Percentiles rank a stretch among this genome's conserved stretches.
Conservation (phyloP, 2,329 filamentous ascomycete species). For the Thielaviopsis populi region DNA sequence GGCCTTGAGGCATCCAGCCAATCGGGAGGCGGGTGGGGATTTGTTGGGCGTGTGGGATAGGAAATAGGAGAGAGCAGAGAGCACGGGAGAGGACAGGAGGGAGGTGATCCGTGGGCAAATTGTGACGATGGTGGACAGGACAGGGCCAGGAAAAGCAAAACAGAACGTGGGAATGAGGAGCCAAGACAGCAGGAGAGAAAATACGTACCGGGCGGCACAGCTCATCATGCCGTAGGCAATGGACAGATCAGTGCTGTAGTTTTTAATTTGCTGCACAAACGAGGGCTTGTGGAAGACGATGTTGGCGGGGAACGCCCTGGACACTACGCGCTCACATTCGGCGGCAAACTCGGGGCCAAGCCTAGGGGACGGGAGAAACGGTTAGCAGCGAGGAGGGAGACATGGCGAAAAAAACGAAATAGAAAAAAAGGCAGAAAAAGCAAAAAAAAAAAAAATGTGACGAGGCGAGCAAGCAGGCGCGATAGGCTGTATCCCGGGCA, state of each 20-base stretch:
- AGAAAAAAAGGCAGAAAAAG: neutral
- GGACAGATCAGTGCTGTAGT: conserved; percentile 37
- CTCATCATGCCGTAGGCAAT: conserved; percentile 44
- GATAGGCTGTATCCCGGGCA: neutral
- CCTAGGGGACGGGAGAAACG: conserved; percentile 21
- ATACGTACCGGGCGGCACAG: conserved; percentile 40
- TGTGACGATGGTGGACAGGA: neutral
- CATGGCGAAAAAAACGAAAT: neutral
- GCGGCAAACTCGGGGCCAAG: conserved; percentile 42
- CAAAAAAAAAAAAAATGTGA: neutral
- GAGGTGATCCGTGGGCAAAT: too few relatives aligned
- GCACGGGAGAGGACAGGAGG: too few relatives aligned
- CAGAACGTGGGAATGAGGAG: conserved; percentile 17
- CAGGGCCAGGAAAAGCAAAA: conserved; percentile 17
- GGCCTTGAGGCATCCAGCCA: neutral
- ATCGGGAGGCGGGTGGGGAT: neutral
- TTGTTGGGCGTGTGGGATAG: neutral
- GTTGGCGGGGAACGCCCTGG: conserved; percentile 45
- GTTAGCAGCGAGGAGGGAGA: conserved; percentile 18
- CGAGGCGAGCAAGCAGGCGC: neutral
- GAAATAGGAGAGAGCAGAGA: too few relatives aligned
- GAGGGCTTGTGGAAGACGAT: conserved; percentile 49
- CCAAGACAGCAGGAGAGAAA: conserved; percentile 10
- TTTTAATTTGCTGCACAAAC: conserved; percentile 46
- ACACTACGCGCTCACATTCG: conserved; percentile 46